phyloP scores from a whole-genome alignment of 371 early-diverging fungal species.

The Basidiobolus heterosporus region DNA sequence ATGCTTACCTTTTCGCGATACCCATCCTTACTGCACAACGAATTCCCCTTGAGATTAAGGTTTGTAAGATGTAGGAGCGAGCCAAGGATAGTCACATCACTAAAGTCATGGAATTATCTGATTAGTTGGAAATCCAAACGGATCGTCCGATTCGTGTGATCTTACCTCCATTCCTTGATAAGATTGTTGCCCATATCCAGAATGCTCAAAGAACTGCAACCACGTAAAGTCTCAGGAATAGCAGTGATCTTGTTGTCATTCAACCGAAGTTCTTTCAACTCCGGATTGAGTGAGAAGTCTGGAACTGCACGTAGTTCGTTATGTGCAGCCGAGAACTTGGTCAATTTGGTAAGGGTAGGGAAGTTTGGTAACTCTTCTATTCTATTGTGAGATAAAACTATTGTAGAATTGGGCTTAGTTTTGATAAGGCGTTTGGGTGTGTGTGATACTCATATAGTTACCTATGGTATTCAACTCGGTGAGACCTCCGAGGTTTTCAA shows the following conservation, averaged over 20 bases:
- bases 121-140: neutral
- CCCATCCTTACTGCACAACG: constrained; percentile 37
- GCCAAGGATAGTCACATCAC: constrained; percentile 42
- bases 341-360: constrained; percentile 30
- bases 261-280: constrained; percentile 55
- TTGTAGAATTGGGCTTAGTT: too few relatives aligned
- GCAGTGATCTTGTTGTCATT: constrained; percentile 54
- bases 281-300: constrained; percentile 29
- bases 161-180: constrained; percentile 34
- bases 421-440: too few relatives aligned
- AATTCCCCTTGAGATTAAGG: constrained; percentile 67
- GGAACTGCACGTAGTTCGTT: constrained; percentile 51
- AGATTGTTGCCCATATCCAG: constrained; percentile 60
- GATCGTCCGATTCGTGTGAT: neutral
- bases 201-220: constrained; percentile 37
- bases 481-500: constrained; percentile 43
- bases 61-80: constrained; percentile 40
- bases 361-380: constrained; percentile 39
- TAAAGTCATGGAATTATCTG: too few relatives aligned
- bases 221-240: constrained; percentile 40
- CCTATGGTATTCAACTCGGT: constrained; percentile 51
- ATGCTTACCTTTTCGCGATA: constrained; percentile 39
- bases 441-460: constrained; percentile 10
- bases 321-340: constrained; percentile 61
- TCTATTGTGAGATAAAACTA: constrained; percentile 66